Base-by-base conservation (phyloP, 768 basidiomycete genomes). In the Roridomyces roridus region DNA sequence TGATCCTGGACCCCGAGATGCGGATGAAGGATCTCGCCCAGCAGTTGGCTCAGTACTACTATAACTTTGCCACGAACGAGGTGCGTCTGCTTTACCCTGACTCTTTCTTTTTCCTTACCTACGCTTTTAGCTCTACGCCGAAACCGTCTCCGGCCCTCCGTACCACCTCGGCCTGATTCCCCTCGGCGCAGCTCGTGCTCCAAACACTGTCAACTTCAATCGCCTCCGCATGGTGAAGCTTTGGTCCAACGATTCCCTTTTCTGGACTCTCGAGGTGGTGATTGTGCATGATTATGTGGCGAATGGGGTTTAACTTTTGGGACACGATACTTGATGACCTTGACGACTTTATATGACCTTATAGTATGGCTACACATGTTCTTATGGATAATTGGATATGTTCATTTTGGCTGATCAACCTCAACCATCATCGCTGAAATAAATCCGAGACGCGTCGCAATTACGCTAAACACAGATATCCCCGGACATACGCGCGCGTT, bases 201-300 rank as follows among this genome's bases (percentile, higher is more conserved):
- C 31, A 18, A 31, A 39, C 4, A 49, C 43, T 2, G 14, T 58
- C 15, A 28, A 15, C 20, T 51, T 58, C 25, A 26, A 52, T 23
- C 50, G 56, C 5, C 56, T 58, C 10, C 49, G 56, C 14, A 14
- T 58, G 44, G 45, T 58, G 6, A 58, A 58, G 39, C 18, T 58
- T 23, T 58, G 50, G 50, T 21, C 50, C 0, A 40, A 40, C 23
- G 20, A 17, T 2, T 35, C 43, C 2, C 5, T 25, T 3, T 31
- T 1, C 10, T 58, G 50, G 56, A 46, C 34, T 15, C 23, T 35
- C 1, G 56, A 58, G 15, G 28, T 58, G 0, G 56, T 50, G 0
- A 42, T 58, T 35, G 56, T 58, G 14, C 31, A 52, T 6, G 50
- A 58, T 42, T 58, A 58, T 20, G 23, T 45, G 31, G n/a, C n/a